Evolutionary conservation across 768 basidiomycete genomes (phyloP).

Genomic region (Filobasidium wieringae): DNA sequence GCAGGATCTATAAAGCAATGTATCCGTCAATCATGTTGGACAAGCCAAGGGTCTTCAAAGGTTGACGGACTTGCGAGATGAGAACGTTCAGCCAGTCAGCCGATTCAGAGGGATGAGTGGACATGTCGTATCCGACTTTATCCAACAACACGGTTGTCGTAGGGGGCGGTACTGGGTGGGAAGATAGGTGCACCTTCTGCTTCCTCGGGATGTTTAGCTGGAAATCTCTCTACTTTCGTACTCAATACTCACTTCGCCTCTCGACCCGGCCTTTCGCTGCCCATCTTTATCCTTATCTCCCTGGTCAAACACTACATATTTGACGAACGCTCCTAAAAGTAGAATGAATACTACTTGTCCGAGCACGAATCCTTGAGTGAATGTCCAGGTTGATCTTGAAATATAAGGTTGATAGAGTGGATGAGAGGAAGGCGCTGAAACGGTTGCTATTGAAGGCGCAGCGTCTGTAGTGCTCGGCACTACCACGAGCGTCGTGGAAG

Average conservation of each 20-base stretch:
- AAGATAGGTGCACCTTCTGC: constrained; percentile 18
- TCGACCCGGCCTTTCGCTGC: constrained; percentile 20
- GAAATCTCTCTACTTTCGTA: background rate
- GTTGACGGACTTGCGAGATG: constrained; percentile 56
- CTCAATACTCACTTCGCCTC: constrained; percentile 24
- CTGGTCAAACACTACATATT: constrained; percentile 88
- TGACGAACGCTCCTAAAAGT: constrained; percentile 66
- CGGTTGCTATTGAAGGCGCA: no score
- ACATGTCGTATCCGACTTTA: constrained; percentile 40
- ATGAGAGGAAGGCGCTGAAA: background rate
- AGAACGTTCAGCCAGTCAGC: constrained; percentile 86
- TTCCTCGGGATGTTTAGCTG: background rate
- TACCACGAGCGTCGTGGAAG: no score
- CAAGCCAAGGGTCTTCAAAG: background rate
- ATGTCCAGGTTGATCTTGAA: constrained; percentile 45
- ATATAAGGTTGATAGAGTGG: constrained; percentile 4
- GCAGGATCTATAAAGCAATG: constrained; percentile 50
- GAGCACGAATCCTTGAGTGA: constrained; percentile 86
- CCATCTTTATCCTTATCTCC: constrained; percentile 24
- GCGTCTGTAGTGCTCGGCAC: no score
- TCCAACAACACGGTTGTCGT: constrained; percentile 31
- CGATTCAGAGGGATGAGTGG: constrained; percentile 51
- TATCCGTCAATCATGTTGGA: no score
- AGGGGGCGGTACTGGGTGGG: constrained; percentile 30
- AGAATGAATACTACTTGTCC: constrained; percentile 81